These are phyloP conservation scores for Colletotrichum salicis DNA, from an alignment of 2,329 filamentous ascomycete genomes.

Conservation along the genomic window DNA sequence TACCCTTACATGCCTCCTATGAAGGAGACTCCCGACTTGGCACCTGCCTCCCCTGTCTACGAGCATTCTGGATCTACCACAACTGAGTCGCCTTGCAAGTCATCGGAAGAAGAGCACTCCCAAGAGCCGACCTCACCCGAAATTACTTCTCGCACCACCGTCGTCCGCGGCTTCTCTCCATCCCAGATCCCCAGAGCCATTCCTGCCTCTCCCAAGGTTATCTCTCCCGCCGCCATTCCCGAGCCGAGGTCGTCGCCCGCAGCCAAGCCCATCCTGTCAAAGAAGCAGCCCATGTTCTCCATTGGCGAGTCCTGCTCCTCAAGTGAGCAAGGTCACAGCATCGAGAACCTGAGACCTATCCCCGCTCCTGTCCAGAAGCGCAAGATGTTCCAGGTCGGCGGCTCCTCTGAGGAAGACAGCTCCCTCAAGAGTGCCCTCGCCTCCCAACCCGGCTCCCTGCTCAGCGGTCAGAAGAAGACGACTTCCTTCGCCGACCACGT, in stretches of 20 bases:
- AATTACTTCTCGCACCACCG: slow-evolving; percentile 66
- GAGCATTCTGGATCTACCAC: slow-evolving; percentile 57
- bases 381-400: slow-evolving; percentile 64
- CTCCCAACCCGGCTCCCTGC: slow-evolving; percentile 53
- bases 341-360: slow-evolving; percentile 54
- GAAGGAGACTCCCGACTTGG: slow-evolving; percentile 53
- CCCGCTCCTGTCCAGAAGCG: slow-evolving; percentile 44
- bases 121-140: slow-evolving; percentile 52
- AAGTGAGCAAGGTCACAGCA: slow-evolving; percentile 60
- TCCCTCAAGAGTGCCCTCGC: slow-evolving; percentile 71
- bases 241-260: slow-evolving; percentile 67
- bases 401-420: slow-evolving; percentile 80
- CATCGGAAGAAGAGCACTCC: slow-evolving; percentile 67
- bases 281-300: slow-evolving; percentile 73
- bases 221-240: slow-evolving; percentile 68
- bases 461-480: slow-evolving; percentile 73
- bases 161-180: slow-evolving; percentile 88
- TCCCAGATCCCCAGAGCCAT: slow-evolving; percentile 69
- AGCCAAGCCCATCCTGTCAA: slow-evolving; percentile 75
- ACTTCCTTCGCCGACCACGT: slow-evolving; percentile 85
- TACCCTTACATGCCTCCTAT: slow-evolving; percentile 53
- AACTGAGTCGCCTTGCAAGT: slow-evolving; percentile 64
- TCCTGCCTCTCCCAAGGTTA: slow-evolving; percentile 59
- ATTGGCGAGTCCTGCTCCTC: slow-evolving; percentile 87
- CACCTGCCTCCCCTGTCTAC: slow-evolving; percentile 44